Conservation (phyloP, 2,329 filamentous ascomycete species). For the Bipolaris gigantea region DNA sequence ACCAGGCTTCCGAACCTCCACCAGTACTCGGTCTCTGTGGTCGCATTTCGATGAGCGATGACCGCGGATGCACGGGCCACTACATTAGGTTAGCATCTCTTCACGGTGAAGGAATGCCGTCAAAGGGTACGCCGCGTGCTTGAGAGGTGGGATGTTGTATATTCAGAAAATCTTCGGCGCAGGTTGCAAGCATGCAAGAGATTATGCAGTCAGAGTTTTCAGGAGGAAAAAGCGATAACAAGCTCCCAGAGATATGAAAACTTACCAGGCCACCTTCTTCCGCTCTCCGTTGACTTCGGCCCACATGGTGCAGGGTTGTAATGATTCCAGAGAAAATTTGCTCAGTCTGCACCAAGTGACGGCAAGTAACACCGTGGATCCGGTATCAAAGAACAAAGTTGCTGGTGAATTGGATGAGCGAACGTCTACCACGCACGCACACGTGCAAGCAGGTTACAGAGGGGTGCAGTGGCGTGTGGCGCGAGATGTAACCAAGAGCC, state of each 20-base stretch:
- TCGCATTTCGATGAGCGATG: conserved; percentile 76
- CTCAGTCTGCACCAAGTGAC: conserved; percentile 28
- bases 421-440: conserved; percentile 32
- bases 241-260: conserved; percentile 4
- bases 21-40: conserved; percentile 68
- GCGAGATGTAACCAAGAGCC: conserved; percentile 17
- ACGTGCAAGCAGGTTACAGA: conserved; percentile 32
- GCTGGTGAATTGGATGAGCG: conserved; percentile 17
- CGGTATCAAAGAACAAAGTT: conserved; percentile 21
- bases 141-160: neutral
- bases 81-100: conserved; percentile 40
- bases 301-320: conserved; percentile 56
- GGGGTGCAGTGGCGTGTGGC: conserved; percentile 29
- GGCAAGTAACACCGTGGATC: conserved; percentile 23
- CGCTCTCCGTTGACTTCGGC: conserved; percentile 65
- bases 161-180: neutral
- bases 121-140: neutral
- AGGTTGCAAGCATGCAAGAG: neutral
- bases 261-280: conserved; percentile 77
- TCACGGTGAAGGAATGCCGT: neutral
- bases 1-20: conserved; percentile 72
- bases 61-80: conserved; percentile 73
- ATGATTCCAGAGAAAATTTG: conserved; percentile 31
- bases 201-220: neutral
- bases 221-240: neutral